A percentile compares a stretch with the other conserved stretches of the same genome.
Evolutionary conservation across 148 eudicot genomes (phyloP).

Genomic region (Chenopodium suecicum): DNA sequence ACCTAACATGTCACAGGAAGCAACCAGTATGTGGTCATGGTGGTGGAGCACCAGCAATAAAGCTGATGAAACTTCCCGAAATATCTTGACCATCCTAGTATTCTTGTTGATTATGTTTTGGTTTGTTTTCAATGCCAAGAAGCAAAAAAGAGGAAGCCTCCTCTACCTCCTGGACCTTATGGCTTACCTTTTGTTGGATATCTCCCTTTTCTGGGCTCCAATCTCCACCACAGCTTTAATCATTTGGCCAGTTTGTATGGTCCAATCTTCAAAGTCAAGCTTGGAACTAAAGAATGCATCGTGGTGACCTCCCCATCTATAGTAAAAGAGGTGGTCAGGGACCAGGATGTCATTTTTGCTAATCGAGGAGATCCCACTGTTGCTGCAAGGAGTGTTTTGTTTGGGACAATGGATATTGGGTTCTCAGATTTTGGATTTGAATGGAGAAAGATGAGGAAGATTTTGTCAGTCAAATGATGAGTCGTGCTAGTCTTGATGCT

Average conservation of each 20-base stretch:
- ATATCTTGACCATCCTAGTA: background rate
- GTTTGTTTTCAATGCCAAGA: background rate
- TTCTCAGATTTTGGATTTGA: conserved; percentile 30
- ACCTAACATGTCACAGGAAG: background rate
- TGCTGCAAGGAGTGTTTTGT: conserved; percentile 20
- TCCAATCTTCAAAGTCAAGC: conserved; percentile 36
- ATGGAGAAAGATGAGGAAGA: conserved; percentile 42
- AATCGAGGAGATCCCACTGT: conserved; percentile 36
- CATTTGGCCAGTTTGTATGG: conserved; percentile 33
- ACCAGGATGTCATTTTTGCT: conserved; percentile 40
- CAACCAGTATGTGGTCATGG: background rate
- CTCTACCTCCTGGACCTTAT: conserved; percentile 39
- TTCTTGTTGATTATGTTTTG: background rate
- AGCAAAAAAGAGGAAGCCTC: background rate
- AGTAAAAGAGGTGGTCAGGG: conserved; percentile 41
- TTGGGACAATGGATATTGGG: conserved; percentile 30
- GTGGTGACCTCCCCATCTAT: conserved; percentile 40
- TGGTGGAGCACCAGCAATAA: conserved; percentile 10
- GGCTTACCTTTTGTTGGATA: conserved; percentile 46
- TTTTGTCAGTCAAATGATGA: conserved; percentile 43
- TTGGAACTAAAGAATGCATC: conserved; percentile 37
- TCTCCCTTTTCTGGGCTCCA: conserved; percentile 33
- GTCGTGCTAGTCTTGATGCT: conserved; percentile 31
- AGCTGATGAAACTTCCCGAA: background rate
- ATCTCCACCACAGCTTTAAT: conserved; percentile 31